A percentile compares a stretch with the other conserved stretches of the same genome.
Evolutionary conservation across 164 flowering plant genomes (phyloP).

Genomic region (Nymphaea colorata): DNA sequence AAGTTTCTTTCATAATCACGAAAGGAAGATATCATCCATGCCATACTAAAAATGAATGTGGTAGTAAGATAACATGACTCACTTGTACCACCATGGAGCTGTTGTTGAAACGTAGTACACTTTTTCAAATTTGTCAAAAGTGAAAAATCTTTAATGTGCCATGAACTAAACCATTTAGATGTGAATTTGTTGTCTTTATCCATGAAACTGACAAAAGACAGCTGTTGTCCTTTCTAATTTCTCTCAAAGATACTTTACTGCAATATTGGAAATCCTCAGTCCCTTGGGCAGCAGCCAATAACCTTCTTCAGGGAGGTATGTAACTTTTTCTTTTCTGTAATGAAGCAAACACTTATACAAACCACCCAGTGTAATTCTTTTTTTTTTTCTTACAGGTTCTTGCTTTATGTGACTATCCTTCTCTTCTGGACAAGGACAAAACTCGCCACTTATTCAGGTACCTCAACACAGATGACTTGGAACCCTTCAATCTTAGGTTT

Average conservation of each 20-base stretch:
- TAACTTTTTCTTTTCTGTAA: neutral
- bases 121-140: too few species aligned
- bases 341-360: neutral
- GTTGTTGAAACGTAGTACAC: too few species aligned
- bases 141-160: too few species aligned
- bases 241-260: conserved; percentile 83
- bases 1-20: too few species aligned
- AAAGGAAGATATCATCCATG: too few species aligned
- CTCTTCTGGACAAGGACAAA: conserved; percentile 68
- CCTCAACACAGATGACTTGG: neutral
- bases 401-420: conserved; percentile 85
- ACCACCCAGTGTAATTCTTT: neutral
- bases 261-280: conserved; percentile 98
- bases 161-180: too few species aligned
- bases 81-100: too few species aligned
- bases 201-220: too few species aligned
- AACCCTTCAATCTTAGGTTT: too few species aligned
- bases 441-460: conserved; percentile 91
- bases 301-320: conserved; percentile 93
- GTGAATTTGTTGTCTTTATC: too few species aligned
- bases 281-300: conserved; percentile 95
- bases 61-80: too few species aligned
- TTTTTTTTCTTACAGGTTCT: conserved; percentile 45
- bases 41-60: too few species aligned
- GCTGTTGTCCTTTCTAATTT: neutral